Conservation (phyloP, 2,329 filamentous ascomycete species). For the Fusarium pininemorale region DNA sequence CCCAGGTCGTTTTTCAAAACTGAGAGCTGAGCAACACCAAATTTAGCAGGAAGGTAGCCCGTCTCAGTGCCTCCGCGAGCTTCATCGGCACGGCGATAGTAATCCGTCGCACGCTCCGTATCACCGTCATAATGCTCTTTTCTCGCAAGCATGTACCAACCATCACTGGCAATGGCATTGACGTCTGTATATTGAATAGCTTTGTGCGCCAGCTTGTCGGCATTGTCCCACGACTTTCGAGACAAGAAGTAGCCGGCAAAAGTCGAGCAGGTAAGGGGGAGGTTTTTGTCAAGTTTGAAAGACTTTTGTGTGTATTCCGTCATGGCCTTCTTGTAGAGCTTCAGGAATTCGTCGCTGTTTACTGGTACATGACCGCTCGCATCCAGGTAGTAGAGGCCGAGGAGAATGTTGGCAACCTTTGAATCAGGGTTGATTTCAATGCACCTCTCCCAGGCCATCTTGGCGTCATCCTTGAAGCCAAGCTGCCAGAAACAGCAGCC, state of each 20-base stretch:
- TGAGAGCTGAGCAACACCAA: conserved; percentile 89
- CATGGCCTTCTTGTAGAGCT: conserved; percentile 91
- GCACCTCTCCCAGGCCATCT: conserved; percentile 86
- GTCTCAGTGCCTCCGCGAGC: conserved; percentile 90
- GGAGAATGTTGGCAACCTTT: conserved; percentile 88
- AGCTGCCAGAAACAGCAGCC: conserved; percentile 98
- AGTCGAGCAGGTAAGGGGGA: conserved; percentile 87
- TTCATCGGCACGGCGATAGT: conserved; percentile 89
- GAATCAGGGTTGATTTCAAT: conserved; percentile 84
- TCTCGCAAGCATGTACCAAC: conserved; percentile 92
- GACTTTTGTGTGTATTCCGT: conserved; percentile 92
- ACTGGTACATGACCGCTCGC: conserved; percentile 83
- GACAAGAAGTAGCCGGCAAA: conserved; percentile 92
- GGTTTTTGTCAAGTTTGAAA: conserved; percentile 91
- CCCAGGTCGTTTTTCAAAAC: conserved; percentile 85
- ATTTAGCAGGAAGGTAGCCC: conserved; percentile 93
- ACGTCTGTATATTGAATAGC: conserved; percentile 97
- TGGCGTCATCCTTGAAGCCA: conserved; percentile 92
- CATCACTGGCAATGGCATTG: conserved; percentile 95
- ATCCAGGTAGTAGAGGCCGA: conserved; percentile 90
- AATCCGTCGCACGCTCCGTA: conserved; percentile 78
- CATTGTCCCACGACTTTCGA: conserved; percentile 80
- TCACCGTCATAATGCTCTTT: conserved; percentile 90
- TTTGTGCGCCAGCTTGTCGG: conserved; percentile 87
- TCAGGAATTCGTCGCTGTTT: conserved; percentile 84